Evolutionary conservation across 2,329 filamentous ascomycete genomes (phyloP), one percentile per base, ranked within the genome.

Genomic region (Verticillium albo-atrum): DNA sequence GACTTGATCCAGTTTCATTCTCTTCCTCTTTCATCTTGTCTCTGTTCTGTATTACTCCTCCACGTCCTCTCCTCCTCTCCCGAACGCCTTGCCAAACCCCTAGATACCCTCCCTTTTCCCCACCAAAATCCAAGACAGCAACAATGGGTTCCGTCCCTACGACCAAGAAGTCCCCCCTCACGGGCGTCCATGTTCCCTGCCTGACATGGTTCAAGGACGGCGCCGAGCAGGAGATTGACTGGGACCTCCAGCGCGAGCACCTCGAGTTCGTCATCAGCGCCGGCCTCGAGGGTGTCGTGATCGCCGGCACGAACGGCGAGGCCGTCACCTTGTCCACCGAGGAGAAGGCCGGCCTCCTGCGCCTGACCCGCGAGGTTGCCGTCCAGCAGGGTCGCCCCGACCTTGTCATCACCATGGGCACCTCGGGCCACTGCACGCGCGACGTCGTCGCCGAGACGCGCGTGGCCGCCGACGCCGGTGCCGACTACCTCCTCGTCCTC

Each of bases 301-400:
- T 87, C 50, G 87, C 89, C 68, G 89, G 89, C 56, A 89, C 86
- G 64, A 91, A 91, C 66, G 89, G 89, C 65, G 89, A 92, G 74
- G 87, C 89, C 9, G 87, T 90, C 3, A 88, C 90, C 61, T 78
- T 91, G 4, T 84, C 83, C 51, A 79, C 82, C 60, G 79, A 82
- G 15, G 89, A 91, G 71, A 85, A 89, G 67, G 79, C 80, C 55
- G 75, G 81, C 54, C 80, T 91, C 62, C 86, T 88, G 4, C 73
- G 73, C 60, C 80, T 82, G 30, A 88, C 88, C 2, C 86, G 88
- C 54, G 78, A 82, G 63, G 82, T 83, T 35, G 82, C 87, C 42
- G 79, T 83, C 62, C 74, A 78, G 37, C 78, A 78, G 54, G 86
- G 83, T 10, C 85, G 81, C 63, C 71, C 77, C 1, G 75, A 82